Base-by-base conservation (phyloP, 106 monocot species). In the Dendrobium chrysotoxum region DNA sequence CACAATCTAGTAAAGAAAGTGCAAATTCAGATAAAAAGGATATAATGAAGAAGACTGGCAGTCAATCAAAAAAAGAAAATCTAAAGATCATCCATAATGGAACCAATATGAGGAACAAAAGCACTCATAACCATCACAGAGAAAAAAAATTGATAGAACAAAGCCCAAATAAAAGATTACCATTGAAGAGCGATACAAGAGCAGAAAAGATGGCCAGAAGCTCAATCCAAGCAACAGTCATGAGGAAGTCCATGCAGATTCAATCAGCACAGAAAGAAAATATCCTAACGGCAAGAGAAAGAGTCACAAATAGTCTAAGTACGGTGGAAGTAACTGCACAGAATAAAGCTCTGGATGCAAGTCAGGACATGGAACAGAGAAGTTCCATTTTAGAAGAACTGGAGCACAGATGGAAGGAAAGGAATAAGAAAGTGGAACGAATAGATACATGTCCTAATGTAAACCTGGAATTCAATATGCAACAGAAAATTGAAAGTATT, bases 361-460 rank as follows among this genome's bases (percentile, higher is more conserved):
- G 16, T 28, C 81, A 79, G 28, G 23, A 28, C 61, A 42, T 68
- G 64, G 80, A 80, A 78, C 40, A 58, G 53, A 78, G 65, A 39
- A 40, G 73, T 53, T 81, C 80, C 42, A n/a, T 83, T 75, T 64
- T 80, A 65, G 13, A 50, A 50, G 61, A 89, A 58, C 72, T 80
- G 58, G 84, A 77, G 65, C 18, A 73, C 21, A 86, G 53, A 81
- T 81, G 79, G 57, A 75, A 85, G 71, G 84, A 80, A 70, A 57
- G 66, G 44, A 80, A 21, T 30, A 55, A 58, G 50, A 79, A 80
- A 86, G 46, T 20, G 44, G 65, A 74, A 28, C 83, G 44, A 54
- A 28, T 15, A n/a, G 79, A 11, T 53, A 26, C 54, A 38, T 40
- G 21, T n/a, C 13, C 50, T 50, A 13, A 50, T 3, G 15, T 13